A percentile compares a stretch with the other conserved stretches of the same genome.
Evolutionary conservation across 441 rosid genomes (phyloP).

Genomic region (Iberis amara): DNA sequence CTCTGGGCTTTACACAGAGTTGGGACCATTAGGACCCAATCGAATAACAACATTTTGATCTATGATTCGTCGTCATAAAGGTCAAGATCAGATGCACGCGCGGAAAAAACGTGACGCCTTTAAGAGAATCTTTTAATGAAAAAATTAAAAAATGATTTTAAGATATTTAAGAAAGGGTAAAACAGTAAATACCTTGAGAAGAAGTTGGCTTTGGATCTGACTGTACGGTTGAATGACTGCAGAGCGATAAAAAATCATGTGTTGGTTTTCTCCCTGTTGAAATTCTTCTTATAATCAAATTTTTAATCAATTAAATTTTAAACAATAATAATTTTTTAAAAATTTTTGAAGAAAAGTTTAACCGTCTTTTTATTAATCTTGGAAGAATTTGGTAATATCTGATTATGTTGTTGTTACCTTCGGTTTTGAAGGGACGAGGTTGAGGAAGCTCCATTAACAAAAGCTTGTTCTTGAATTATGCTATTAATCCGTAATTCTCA

Average conservation of each 20-base stretch:
- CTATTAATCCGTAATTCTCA: neutral
- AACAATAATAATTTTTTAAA: neutral
- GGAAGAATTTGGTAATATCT: too few relatives aligned
- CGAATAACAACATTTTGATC: constrained; percentile 40
- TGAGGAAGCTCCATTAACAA: constrained; percentile 73
- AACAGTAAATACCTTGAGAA: constrained; percentile 50
- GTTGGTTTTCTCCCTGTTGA: constrained; percentile 75
- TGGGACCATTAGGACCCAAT: constrained; percentile 38
- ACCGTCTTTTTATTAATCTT: neutral
- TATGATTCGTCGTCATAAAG: constrained; percentile 34
- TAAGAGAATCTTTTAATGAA: constrained; percentile 16
- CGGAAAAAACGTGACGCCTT: constrained; percentile 33
- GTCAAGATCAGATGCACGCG: constrained; percentile 52
- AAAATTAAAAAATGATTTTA: neutral
- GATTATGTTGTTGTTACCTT: constrained; percentile 40
- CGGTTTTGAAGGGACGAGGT: constrained; percentile 56
- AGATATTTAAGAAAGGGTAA: neutral
- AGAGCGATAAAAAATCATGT: constrained; percentile 80
- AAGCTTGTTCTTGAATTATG: constrained; percentile 22
- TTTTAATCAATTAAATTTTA: too few relatives aligned
- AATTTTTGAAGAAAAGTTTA: neutral
- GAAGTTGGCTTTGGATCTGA: constrained; percentile 64
- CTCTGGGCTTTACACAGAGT: constrained; percentile 25
- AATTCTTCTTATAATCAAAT: constrained; percentile 38
- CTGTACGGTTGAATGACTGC: constrained; percentile 61